A percentile compares a stretch with the other conserved stretches of the same genome.
Conservation (phyloP, 352 stramenopile species). For the Phytophthora pinifolia region DNA sequence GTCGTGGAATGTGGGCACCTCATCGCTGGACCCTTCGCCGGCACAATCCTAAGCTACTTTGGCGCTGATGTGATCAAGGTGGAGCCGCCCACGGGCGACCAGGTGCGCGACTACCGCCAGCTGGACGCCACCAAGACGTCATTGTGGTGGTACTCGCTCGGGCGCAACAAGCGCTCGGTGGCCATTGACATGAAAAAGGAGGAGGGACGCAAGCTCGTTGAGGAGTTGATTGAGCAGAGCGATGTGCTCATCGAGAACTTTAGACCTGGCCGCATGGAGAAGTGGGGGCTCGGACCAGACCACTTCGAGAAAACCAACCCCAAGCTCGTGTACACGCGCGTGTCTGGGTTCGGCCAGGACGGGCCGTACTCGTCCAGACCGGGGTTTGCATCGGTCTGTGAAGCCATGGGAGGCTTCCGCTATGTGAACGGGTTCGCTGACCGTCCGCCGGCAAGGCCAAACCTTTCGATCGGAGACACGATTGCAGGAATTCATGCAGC, state of each 20-base stretch:
- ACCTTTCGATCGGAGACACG: conserved; percentile 84
- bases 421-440: conserved; percentile 89
- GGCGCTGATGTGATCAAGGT: conserved; percentile 92
- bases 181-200: conserved; percentile 80
- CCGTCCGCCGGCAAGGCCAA: conserved; percentile 73
- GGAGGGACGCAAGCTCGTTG: conserved; percentile 60
- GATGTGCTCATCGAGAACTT: conserved; percentile 92
- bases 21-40: conserved; percentile 79
- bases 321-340: conserved; percentile 79
- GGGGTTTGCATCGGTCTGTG: conserved; percentile 85
- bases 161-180: conserved; percentile 87
- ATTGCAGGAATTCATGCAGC: conserved; percentile 83
- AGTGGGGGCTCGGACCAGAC: conserved; percentile 81
- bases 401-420: conserved; percentile 85
- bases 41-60: conserved; percentile 88
- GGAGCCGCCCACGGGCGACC: conserved; percentile 82
- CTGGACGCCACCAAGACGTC: conserved; percentile 76
- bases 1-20: conserved; percentile 83
- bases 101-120: conserved; percentile 79
- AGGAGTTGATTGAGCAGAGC: conserved; percentile 69
- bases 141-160: conserved; percentile 89
- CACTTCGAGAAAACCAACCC: conserved; percentile 75
- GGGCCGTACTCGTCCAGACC: conserved; percentile 78
- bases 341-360: conserved; percentile 85
- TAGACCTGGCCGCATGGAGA: conserved; percentile 84